Percentiles rank a stretch among this genome's conserved stretches.
Evolutionary conservation across 1,139 yeast genomes (phyloP).

Genomic region (Candida mesenterica): DNA sequence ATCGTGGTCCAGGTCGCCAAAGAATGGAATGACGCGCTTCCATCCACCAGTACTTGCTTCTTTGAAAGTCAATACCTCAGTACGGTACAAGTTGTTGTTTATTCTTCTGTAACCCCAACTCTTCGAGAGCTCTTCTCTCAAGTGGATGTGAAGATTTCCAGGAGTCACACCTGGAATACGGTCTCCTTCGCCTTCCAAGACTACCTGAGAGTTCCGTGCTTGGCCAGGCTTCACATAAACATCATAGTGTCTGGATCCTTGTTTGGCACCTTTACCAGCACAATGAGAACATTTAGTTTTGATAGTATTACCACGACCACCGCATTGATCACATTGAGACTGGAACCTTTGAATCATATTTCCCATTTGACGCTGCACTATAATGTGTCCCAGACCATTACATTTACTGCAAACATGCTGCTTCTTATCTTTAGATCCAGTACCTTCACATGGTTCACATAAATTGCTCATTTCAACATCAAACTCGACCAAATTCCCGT

Average conservation of each 20-base stretch:
- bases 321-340: conserved; percentile 73
- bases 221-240: conserved; percentile 72
- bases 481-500: conserved; percentile 63
- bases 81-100: conserved; percentile 70
- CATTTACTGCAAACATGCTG: conserved; percentile 65
- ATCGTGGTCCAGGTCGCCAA: conserved; percentile 54
- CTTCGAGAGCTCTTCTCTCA: conserved; percentile 51
- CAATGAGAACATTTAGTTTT: conserved; percentile 66
- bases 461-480: conserved; percentile 67
- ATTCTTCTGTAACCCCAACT: conserved; percentile 87
- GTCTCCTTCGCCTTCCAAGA: conserved; percentile 77
- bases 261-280: conserved; percentile 63
- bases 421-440: conserved; percentile 80
- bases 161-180: conserved; percentile 76
- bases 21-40: conserved; percentile 62
- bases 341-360: conserved; percentile 89
- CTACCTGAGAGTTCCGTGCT: conserved; percentile 56
- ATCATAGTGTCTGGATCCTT: conserved; percentile 55
- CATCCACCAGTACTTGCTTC: conserved; percentile 84
- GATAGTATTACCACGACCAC: conserved; percentile 72
- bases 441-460: conserved; percentile 77
- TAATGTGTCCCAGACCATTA: conserved; percentile 68
- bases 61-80: conserved; percentile 67
- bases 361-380: conserved; percentile 74
- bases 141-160: conserved; percentile 69